Evolutionary conservation across 2,329 filamentous ascomycete genomes (phyloP), one percentile per base, ranked within the genome.

Genomic region (Colletotrichum sp.): DNA sequence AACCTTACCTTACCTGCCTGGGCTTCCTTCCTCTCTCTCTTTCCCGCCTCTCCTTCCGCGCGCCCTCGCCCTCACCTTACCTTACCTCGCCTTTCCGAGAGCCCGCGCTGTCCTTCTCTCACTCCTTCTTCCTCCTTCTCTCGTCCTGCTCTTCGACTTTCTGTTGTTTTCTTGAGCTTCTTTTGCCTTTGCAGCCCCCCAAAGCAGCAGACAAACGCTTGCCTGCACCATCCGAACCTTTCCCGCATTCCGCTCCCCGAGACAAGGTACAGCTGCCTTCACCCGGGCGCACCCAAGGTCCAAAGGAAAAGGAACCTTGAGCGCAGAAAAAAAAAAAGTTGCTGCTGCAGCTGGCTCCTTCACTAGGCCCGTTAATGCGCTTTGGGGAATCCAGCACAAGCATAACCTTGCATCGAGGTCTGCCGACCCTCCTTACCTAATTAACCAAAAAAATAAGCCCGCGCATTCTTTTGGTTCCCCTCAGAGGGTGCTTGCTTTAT

Each of bases 361-460:
- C 75, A 72, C 72, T 77, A 76, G 72, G 72, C 72, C 66, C 68
- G 57, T 75, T 77, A 76, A 66, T 76, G 44, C 69, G 39, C 59
- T 76, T 76, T 76, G 60, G 68, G 57, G 71, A 68, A 75, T 76
- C 72, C 13, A 28, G 49, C 70, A 78, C 77, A 77, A 76, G 77
- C 76, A 78, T 78, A 78, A 70, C 77, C 76, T 77, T 78, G 69
- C 76, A 76, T 49, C 76, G 68, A 78, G 77, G 77, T 68, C 69
- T 71, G 75, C 79, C 67, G 79, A 80, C 72, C 75, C 78, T 60
- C 73, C 78, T 75, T 81, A 80, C 62, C 81, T 81, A 72, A 80
- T 78, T 72, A 81, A 81, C 67, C 79, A 69, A 44, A 76, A 77
- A 78, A 73, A 71, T 73, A 75, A 73, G 73, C 70, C 73, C 21